These are phyloP conservation scores for Aschersonia sp. DNA, from an alignment of 2,329 filamentous ascomycete species.

Conservation along the genomic window DNA sequence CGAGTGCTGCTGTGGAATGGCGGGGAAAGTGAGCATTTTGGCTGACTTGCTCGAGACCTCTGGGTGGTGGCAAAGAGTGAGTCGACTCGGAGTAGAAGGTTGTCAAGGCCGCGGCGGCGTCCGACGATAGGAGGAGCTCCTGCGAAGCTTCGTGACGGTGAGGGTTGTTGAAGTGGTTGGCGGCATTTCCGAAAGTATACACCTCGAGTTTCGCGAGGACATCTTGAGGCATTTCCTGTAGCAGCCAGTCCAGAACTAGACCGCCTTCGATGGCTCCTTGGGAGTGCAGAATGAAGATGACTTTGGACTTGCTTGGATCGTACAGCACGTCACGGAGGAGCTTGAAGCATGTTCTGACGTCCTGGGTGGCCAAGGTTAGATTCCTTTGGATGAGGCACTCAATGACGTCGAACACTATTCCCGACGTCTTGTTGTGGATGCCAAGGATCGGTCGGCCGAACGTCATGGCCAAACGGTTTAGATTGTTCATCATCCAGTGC, in stretches of 20 bases:
- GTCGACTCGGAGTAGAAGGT: constrained; percentile 22
- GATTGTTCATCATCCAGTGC: constrained; percentile 55
- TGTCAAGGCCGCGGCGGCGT: constrained; percentile 19
- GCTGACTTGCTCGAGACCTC: not conserved
- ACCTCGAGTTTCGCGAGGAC: constrained; percentile 57
- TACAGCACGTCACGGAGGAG: constrained; percentile 50
- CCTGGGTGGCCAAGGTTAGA: constrained; percentile 55
- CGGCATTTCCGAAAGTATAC: constrained; percentile 65
- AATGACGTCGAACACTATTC: constrained; percentile 62
- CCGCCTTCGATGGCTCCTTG: constrained; percentile 66
- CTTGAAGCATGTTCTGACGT: constrained; percentile 48
- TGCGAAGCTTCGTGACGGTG: constrained; percentile 36
- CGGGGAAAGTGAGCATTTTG: no score
- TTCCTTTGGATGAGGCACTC: constrained; percentile 68
- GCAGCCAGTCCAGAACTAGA: constrained; percentile 61
- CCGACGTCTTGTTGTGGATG: constrained; percentile 62
- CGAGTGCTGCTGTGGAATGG: no score
- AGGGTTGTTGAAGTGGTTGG: constrained; percentile 74
- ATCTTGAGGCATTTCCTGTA: constrained; percentile 55
- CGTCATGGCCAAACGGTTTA: constrained; percentile 56
- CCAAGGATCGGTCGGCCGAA: constrained; percentile 59
- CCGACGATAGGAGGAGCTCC: constrained; percentile 12
- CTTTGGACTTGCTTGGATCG: constrained; percentile 46
- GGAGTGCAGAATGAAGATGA: constrained; percentile 62
- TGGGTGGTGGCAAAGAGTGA: constrained; percentile 9